Base-by-base conservation (phyloP, 1,139 yeast genomes). In the Taphrina communis region DNA sequence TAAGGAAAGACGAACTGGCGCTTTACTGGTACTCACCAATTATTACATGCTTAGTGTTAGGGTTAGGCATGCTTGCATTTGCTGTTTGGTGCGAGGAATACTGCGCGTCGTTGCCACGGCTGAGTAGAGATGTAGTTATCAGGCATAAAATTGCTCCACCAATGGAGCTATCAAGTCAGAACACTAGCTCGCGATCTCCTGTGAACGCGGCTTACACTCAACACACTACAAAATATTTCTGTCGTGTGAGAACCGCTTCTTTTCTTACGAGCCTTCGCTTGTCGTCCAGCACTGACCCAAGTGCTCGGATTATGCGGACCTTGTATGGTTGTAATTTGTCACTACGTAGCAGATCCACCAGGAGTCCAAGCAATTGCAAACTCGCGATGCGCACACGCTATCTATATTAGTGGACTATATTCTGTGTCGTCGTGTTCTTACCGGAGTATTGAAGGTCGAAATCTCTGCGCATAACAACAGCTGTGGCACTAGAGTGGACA, bases 171-270 rank as follows among this genome's bases (percentile, higher is more conserved):
- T 25, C 1, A 2, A 2, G 31, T 25, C 4, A 25, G 31, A 25
- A 1, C 31, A 25, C 31, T 25, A 25, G 31, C 1, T 25, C 4
- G 31, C 31, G n/a, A n/a, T n/a, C n/a, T n/a, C n/a, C n/a, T n/a
- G 25, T 25, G 25, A 2, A 25, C 25, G 25, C 25, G 25, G 3
- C 4, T 1, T 25, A 4, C 1, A 25, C 25, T 25, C 25, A 36
- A 42, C 8, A 21, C 7, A 1, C 50, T 50, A 35, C 31, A 19
- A 80, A 89, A 73, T 85, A 87, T 1, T 83, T 80, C 76, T 94
- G 98, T 75, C 97, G 85, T 66, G 94, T 86, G 73, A 88, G 90
- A 68, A 89, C 87, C 8, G 93, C 88, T 68, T 85, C 83, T 75
- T 86, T 88, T 74, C 99, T 84, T 1, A 94, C 90, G 6, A 78